Evolutionary conservation across 1,139 yeast species (phyloP).

Genomic region (Kluyveromyces sp.): DNA sequence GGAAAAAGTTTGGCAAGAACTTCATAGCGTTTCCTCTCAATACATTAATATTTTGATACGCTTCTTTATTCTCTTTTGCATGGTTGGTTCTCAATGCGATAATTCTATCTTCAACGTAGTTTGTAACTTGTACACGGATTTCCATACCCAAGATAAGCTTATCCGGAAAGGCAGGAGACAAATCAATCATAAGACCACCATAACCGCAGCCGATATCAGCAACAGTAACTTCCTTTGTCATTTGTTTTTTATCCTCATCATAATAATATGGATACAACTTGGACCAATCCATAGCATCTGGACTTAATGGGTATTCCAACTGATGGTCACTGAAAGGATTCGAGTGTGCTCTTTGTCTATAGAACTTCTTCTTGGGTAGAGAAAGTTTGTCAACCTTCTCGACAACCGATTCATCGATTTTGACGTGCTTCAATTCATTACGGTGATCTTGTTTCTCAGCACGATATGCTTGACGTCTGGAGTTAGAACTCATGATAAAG

Average conservation of each 20-base stretch:
- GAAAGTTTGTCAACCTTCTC: constrained; percentile 31
- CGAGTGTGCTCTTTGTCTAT: constrained; percentile 96
- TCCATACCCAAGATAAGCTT: constrained; percentile 87
- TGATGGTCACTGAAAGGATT: constrained; percentile 95
- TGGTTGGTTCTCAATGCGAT: constrained; percentile 60
- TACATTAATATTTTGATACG: constrained; percentile 78
- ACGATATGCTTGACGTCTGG: constrained; percentile 27
- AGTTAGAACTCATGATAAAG: background rate
- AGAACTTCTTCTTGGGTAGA: constrained; percentile 75
- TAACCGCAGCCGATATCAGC: constrained; percentile 98
- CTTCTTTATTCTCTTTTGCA: constrained; percentile 20
- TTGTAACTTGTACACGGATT: constrained; percentile 94
- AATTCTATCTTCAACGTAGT: constrained; percentile 92
- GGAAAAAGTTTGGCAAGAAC: constrained; percentile 87
- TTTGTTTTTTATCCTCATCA: constrained; percentile 36
- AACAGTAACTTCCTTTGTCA: constrained; percentile 61
- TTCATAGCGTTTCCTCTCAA: constrained; percentile 96
- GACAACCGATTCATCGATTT: constrained; percentile 21
- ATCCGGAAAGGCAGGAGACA: constrained; percentile 71
- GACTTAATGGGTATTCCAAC: constrained; percentile 76
- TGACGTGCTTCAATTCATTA: constrained; percentile 34
- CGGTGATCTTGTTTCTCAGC: constrained; percentile 32
- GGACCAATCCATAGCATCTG: constrained; percentile 83
- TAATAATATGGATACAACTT: constrained; percentile 57
- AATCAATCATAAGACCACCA: constrained; percentile 80